Evolutionary conservation across 2,329 filamentous ascomycete genomes (phyloP).

Genomic region (Exutisphaerella laricina): DNA sequence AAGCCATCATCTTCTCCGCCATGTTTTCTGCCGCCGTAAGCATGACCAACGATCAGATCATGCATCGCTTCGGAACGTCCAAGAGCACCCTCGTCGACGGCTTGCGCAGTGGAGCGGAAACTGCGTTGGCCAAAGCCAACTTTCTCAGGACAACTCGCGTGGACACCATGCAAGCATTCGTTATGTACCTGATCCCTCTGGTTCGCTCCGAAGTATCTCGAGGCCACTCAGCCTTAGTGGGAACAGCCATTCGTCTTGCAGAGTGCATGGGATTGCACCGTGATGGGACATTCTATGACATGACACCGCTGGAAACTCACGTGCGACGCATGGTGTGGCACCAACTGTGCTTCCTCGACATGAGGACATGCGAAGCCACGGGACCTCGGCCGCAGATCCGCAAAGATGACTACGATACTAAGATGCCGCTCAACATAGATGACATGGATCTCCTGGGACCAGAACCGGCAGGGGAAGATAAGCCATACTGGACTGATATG

Average conservation of each 20-base stretch:
- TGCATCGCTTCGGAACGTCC: constrained; percentile 50
- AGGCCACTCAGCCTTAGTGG: constrained; percentile 66
- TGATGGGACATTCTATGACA: constrained; percentile 61
- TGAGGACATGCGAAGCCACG: constrained; percentile 68
- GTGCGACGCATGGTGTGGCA: constrained; percentile 69
- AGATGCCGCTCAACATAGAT: constrained; percentile 64
- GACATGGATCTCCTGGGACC: constrained; percentile 54
- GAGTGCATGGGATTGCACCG: constrained; percentile 73
- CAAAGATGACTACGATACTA: constrained; percentile 69
- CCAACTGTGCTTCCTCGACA: constrained; percentile 70
- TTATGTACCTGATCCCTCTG: constrained; percentile 71
- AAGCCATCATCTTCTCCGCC: constrained; percentile 63
- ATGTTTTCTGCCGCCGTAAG: constrained; percentile 66
- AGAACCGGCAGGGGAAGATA: constrained; percentile 39
- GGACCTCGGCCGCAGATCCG: constrained; percentile 66
- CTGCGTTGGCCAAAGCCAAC: constrained; percentile 61
- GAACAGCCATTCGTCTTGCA: constrained; percentile 65
- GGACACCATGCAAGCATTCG: constrained; percentile 70
- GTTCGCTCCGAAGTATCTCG: constrained; percentile 67
- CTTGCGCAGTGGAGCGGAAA: constrained; percentile 62
- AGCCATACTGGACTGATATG: constrained; percentile 59
- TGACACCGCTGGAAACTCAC: constrained; percentile 63
- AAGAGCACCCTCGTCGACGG: constrained; percentile 56
- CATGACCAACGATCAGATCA: constrained; percentile 52
- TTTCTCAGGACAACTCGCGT: constrained; percentile 65